Evolutionary conservation across 2,329 filamentous ascomycete species (phyloP).

Genomic region (Moelleriella libera): DNA sequence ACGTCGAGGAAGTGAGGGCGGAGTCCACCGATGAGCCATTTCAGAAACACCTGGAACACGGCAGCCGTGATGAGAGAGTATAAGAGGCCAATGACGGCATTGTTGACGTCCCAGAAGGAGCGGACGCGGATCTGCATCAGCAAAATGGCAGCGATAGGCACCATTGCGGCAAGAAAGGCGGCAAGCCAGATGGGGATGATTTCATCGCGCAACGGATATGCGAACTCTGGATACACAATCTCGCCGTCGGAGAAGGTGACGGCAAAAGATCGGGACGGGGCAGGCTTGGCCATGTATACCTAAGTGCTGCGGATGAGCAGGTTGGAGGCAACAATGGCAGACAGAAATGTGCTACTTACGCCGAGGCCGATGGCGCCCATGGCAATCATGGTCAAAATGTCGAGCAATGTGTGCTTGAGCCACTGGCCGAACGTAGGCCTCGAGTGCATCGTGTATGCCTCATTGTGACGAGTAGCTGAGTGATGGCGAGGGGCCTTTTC

Average conservation of each 20-base stretch:
- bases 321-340: neutral
- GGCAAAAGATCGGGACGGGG: slow-evolving; percentile 43
- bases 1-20: slow-evolving; percentile 60
- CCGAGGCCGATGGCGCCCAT: slow-evolving; percentile 55
- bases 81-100: slow-evolving; percentile 53
- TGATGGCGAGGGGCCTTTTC: neutral
- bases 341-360: slow-evolving; percentile 26
- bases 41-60: slow-evolving; percentile 66
- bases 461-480: slow-evolving; percentile 1
- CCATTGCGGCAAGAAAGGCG: slow-evolving; percentile 47
- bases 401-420: slow-evolving; percentile 53
- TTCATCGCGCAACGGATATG: slow-evolving; percentile 55
- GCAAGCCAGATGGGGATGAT: slow-evolving; percentile 60
- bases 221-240: slow-evolving; percentile 56
- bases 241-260: slow-evolving; percentile 52
- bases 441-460: slow-evolving; percentile 27
- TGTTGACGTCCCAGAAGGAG: slow-evolving; percentile 59
- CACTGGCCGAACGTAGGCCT: slow-evolving; percentile 54
- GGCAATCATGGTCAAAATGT: slow-evolving; percentile 50
- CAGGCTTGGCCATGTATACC: slow-evolving; percentile 51
- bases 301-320: slow-evolving; percentile 9
- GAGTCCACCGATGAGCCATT: slow-evolving; percentile 60
- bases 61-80: slow-evolving; percentile 57
- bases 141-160: slow-evolving; percentile 53
- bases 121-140: slow-evolving; percentile 53